Base-by-base conservation (phyloP, 208 protist genomes). In the Borovskyia barvae region DNA sequence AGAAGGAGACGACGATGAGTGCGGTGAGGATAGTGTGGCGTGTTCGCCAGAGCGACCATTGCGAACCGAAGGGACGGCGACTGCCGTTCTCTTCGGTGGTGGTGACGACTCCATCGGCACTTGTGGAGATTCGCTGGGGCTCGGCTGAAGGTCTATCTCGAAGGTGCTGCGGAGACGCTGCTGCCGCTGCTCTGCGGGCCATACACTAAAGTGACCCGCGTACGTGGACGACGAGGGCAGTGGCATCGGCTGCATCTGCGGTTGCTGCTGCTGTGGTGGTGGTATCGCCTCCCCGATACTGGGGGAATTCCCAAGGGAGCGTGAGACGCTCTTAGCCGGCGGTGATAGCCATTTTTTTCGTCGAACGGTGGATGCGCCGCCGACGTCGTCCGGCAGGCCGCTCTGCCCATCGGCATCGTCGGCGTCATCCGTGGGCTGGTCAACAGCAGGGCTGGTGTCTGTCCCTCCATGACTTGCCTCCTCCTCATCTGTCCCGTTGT, bases 281-380 rank as follows among this genome's bases (percentile, higher is more conserved):
- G 3, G 4, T 41, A n/a, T n/a, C n/a, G 5, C 3, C 36, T n/a
- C 37, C 11, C 28, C 20, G 12, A 40, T 19, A 9, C 22, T 39
- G 33, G 48, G 42, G 5, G 58, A 50, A 33, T 41, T 41, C 32
- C 59, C 40, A 2, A 56, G 64, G n/a, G 64, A 71, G 25, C 64
- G 64, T 3, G 64, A 71, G 33, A 71, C 25, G 32, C 64, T 71
- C 49, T 71, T 57, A 2, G 57, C 35, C 3, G 64, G 64, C 1
- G 64, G 64, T 19, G 54, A 17, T 19, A 71, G 55, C 64, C 64
- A 64, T 49, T 64, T 56, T n/a, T n/a, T n/a, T n/a, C n/a, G n/a
- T n/a, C n/a, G n/a, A n/a, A n/a, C n/a, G n/a, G n/a, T n/a, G 20
- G 9, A 40, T 3, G 26, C 30, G 6, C 35, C 46, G 7, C 26